Evolutionary conservation across 306 rosid genomes (phyloP).

Genomic region (Citrullus mucosospermus): DNA sequence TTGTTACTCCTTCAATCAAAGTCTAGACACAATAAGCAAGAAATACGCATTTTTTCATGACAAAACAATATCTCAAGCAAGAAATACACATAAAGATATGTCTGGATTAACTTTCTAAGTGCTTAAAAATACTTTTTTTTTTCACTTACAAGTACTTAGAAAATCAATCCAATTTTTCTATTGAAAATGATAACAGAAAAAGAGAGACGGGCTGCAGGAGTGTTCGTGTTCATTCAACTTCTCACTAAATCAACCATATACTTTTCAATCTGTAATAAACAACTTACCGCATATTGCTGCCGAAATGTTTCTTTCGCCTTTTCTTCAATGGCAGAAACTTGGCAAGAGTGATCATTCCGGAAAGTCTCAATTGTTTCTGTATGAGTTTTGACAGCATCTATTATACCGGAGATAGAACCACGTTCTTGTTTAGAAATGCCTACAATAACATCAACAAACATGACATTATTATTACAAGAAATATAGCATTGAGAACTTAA

Average conservation of each 20-base stretch:
- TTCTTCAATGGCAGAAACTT: constrained; percentile 47
- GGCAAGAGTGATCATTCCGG: constrained; percentile 47
- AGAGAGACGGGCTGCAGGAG: not conserved
- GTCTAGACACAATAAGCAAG: not conserved
- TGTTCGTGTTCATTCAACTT: not conserved
- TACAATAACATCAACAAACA: constrained; percentile 8
- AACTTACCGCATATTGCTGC: constrained; percentile 46
- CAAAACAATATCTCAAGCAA: not conserved
- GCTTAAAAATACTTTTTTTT: too few relatives aligned
- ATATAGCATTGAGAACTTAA: not conserved
- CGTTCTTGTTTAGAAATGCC: constrained; percentile 39
- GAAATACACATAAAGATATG: too few relatives aligned
- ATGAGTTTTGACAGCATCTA: constrained; percentile 37
- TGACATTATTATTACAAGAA: not conserved
- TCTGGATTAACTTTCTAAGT: too few relatives aligned
- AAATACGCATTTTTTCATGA: not conserved
- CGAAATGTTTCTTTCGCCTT: constrained; percentile 48
- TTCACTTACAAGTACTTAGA: too few relatives aligned
- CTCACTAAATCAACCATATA: not conserved
- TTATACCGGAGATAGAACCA: constrained; percentile 32
- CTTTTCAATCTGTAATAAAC: not conserved
- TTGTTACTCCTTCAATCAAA: not conserved
- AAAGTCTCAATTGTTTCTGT: constrained; percentile 38
- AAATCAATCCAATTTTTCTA: too few relatives aligned
- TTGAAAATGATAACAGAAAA: too few relatives aligned